These are phyloP conservation scores for Thielaviopsis euricoi DNA, from an alignment of 2,329 filamentous ascomycete species.

Conservation along the genomic window DNA sequence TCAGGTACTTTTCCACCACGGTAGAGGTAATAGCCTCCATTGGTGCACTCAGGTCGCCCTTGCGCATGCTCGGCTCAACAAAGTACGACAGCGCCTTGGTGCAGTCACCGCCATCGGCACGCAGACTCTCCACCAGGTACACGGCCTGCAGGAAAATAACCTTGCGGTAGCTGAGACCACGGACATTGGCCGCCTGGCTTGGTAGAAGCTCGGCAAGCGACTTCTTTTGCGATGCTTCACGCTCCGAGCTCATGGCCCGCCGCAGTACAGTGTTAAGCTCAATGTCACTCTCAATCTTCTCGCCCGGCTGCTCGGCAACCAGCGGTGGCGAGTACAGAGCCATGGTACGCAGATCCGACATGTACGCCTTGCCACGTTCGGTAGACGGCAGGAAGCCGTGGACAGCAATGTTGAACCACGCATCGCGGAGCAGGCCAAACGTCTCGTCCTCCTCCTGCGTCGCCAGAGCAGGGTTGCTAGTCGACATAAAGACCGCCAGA, in stretches of 20 bases:
- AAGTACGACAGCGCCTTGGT: conserved; percentile 85
- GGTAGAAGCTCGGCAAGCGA: conserved; percentile 59
- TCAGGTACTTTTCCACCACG: conserved; percentile 65
- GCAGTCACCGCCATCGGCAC: conserved; percentile 76
- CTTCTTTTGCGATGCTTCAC: conserved; percentile 66
- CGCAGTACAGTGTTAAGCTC: conserved; percentile 89
- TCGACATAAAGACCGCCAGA: conserved; percentile 68
- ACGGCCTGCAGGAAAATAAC: conserved; percentile 84
- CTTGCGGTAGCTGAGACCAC: conserved; percentile 71
- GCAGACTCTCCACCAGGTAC: conserved; percentile 73
- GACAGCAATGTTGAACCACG: conserved; percentile 95
- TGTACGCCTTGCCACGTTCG: conserved; percentile 53
- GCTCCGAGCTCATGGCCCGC: conserved; percentile 65
- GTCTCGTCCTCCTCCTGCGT: conserved; percentile 43
- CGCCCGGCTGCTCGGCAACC: conserved; percentile 73
- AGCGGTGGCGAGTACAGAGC: conserved; percentile 77
- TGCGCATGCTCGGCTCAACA: conserved; percentile 70
- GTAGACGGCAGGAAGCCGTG: conserved; percentile 75
- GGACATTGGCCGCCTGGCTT: conserved; percentile 61
- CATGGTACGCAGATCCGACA: conserved; percentile 64
- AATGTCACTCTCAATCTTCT: conserved; percentile 88
- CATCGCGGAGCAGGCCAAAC: conserved; percentile 63
- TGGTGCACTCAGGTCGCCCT: conserved; percentile 42
- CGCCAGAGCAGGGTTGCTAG: conserved; percentile 37
- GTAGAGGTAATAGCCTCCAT: conserved; percentile 50